phyloP scores from a whole-genome alignment of 306 rosid species.

The Citrullus amarus region DNA sequence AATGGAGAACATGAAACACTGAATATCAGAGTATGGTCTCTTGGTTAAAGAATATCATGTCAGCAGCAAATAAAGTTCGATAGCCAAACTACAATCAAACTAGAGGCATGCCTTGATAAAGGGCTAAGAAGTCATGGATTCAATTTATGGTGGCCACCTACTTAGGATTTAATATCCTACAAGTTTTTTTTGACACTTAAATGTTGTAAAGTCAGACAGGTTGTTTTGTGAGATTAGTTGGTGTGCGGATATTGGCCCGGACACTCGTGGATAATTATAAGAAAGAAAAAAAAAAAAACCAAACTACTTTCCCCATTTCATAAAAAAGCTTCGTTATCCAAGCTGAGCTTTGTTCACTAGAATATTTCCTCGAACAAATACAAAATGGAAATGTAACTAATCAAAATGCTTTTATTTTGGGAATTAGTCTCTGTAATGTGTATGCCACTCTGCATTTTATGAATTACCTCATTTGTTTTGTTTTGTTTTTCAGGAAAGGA shows the following conservation, averaged over 20 bases:
- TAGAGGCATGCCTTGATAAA: no score
- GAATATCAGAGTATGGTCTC: neutral
- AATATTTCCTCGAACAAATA: neutral
- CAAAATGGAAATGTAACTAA: neutral
- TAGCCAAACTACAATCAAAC: neutral
- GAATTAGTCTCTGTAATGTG: neutral
- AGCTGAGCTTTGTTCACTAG: neutral
- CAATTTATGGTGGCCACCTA: no score
- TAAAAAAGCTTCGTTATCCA: neutral
- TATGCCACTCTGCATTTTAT: conserved; percentile 6
- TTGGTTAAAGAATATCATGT: neutral
- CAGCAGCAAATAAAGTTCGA: neutral
- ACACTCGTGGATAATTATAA: no score
- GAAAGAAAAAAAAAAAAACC: no score
- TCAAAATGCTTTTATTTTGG: neutral
- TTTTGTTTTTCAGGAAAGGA: conserved; percentile 75
- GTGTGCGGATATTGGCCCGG: no score
- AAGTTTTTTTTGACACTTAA: no score
- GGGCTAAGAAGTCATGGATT: no score
- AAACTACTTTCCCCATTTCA: neutral
- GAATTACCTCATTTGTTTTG: conserved; percentile 14
- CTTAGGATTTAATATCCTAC: no score
- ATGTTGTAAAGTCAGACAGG: no score
- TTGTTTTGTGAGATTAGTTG: no score
- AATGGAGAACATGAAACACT: neutral